phyloP scores from a whole-genome alignment of 345 rosid species.

The Camelina laxa region DNA sequence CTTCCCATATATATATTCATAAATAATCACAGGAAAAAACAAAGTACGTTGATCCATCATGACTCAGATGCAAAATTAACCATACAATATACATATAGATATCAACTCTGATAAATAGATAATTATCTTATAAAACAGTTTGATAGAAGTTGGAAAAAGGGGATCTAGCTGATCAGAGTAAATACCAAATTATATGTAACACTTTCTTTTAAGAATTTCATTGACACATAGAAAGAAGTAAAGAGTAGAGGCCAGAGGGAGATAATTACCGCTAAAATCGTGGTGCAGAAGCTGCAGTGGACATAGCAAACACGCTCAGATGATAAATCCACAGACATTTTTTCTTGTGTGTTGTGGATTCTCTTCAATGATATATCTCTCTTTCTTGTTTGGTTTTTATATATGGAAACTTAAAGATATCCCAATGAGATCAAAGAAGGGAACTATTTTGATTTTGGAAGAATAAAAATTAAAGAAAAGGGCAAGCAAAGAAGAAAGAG shows the following conservation, averaged over 20 bases:
- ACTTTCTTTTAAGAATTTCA: conserved; percentile 7
- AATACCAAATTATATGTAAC: not conserved
- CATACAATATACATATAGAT: conserved; percentile 17
- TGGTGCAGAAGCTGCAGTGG: conserved; percentile 99
- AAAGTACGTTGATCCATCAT: conserved; percentile 21
- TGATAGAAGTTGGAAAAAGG: conserved; percentile 28
- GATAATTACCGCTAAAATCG: conserved; percentile 80
- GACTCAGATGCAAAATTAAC: conserved; percentile 19
- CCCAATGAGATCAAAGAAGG: conserved; percentile 41
- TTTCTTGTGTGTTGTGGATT: conserved; percentile 10
- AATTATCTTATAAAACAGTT: not conserved
- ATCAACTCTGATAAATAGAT: not conserved
- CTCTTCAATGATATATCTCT: conserved; percentile 8
- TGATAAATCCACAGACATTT: conserved; percentile 74
- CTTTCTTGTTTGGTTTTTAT: conserved; percentile 11
- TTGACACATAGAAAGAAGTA: not conserved
- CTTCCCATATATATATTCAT: conserved; percentile 11
- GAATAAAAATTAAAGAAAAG: conserved; percentile 41
- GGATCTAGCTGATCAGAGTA: conserved; percentile 38
- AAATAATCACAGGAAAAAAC: not conserved
- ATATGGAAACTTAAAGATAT: conserved; percentile 21
- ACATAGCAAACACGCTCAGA: conserved; percentile 91
- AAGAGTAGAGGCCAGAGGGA: conserved; percentile 29
- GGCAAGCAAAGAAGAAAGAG: conserved; percentile 36
- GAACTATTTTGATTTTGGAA: conserved; percentile 33